Base-by-base conservation (phyloP, 83 land plant species). In the Picea mariana region DNA sequence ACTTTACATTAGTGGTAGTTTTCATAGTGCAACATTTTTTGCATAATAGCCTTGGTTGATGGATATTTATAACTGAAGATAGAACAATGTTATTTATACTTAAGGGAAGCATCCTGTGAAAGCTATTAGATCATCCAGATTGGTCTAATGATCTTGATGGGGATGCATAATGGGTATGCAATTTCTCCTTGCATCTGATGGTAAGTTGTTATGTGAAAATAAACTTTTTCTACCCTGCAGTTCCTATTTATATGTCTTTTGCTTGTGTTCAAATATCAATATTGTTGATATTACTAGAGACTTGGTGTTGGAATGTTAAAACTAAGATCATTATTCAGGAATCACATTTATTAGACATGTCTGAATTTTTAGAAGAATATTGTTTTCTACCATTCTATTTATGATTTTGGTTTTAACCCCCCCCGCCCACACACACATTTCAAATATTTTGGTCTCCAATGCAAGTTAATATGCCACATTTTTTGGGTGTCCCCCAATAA, bases 1-100 rank as follows among this genome's bases (percentile, higher is more conserved):
- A 75, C 49, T 55, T 49, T 23, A 59, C 40, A 47, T 47, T 3
- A 21, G 1, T 40, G 42, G 11, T 17, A 44, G 77, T 75, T 21
- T 75, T 49, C 59, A 44, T 21, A 75, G 27, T 75, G 77, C 77
- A 21, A 31, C 59, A 47, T 75, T 75, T 75, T 20, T 71, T 3
- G 17, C 77, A 49, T 49, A 3, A 75, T 20, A n/a, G 47, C 3
- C 5, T 47, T 21, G 58, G 49, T 75, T 75, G 26, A 20, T 44
- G 77, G 2, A 44, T 9, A 75, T 67, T 67, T 67, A 31, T 27
- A 67, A 67, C 17, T 31, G 72, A 38, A 38, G 40, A 38, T 5
- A 38, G 0, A 38, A 38, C 0, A 55, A 12, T 55, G 59, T 55
- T 55, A 12, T 55, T 55, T 55, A 55, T 55, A 16, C n/a, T 38